Conservation (phyloP, 2,329 filamentous ascomycete genomes). For the Fusarium sp. region DNA sequence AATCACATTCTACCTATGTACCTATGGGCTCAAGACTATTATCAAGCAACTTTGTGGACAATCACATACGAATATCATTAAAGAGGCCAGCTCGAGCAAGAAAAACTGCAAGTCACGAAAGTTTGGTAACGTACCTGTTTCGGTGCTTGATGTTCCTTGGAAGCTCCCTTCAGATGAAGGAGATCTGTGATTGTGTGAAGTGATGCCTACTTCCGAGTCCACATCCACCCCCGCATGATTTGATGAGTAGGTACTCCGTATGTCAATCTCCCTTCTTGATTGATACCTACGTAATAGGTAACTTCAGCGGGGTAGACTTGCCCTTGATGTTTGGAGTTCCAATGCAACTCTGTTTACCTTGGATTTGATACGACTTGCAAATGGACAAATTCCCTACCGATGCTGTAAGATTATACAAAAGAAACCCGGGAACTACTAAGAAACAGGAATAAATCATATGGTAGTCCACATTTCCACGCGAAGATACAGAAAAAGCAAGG, state of each 20-base stretch:
- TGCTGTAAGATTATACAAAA: neutral
- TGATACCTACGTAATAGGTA: neutral
- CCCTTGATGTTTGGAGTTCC: neutral
- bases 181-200: neutral
- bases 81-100: neutral
- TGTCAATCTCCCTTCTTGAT: neutral
- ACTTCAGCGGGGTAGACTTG: neutral
- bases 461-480: neutral
- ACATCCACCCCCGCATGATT: neutral
- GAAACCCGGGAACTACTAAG: neutral
- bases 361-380: neutral
- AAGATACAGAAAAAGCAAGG: constrained; percentile 3
- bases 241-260: neutral
- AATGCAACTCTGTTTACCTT: neutral
- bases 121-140: neutral
- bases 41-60: neutral
- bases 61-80: neutral
- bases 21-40: neutral
- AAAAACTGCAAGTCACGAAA: neutral
- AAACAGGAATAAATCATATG: neutral
- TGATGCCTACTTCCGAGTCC: neutral
- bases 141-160: neutral
- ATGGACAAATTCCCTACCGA: neutral
- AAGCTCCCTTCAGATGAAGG: neutral
- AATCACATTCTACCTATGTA: neutral